These are phyloP conservation scores for Arachnomyces sp. DNA, from an alignment of 2,329 filamentous ascomycete species.

Conservation along the genomic window DNA sequence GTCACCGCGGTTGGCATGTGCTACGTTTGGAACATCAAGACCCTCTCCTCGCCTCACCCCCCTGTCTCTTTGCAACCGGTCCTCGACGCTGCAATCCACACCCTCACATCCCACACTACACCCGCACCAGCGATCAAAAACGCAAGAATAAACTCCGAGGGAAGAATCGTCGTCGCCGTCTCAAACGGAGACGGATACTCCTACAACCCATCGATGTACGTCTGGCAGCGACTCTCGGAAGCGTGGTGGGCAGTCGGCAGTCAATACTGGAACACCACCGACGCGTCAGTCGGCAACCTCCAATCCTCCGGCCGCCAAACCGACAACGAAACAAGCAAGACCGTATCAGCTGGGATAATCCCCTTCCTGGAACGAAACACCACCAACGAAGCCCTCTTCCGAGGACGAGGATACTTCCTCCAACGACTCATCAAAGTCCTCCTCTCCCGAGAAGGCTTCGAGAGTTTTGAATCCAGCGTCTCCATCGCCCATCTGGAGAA, in stretches of 20 bases:
- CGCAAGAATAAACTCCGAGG: constrained; percentile 80
- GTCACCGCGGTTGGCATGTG: constrained; percentile 83
- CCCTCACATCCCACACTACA: constrained; percentile 70
- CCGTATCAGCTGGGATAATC: constrained; percentile 82
- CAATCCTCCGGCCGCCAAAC: constrained; percentile 63
- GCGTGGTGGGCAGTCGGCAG: constrained; percentile 97
- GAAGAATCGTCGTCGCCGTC: constrained; percentile 78
- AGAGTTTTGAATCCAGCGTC: constrained; percentile 82
- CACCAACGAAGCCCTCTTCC: constrained; percentile 83
- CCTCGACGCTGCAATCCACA: constrained; percentile 75
- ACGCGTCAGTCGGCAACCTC: constrained; percentile 76
- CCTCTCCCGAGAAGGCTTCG: constrained; percentile 81
- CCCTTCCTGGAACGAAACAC: constrained; percentile 91
- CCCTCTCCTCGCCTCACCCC: constrained; percentile 75
- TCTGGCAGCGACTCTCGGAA: constrained; percentile 93
- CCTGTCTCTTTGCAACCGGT: constrained; percentile 83
- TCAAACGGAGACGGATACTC: constrained; percentile 92
- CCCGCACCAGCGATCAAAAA: constrained; percentile 79
- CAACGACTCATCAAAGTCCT: constrained; percentile 86
- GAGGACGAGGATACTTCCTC: constrained; percentile 83
- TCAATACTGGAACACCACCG: constrained; percentile 98
- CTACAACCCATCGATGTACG: constrained; percentile 77
- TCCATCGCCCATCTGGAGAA: constrained; percentile 95
- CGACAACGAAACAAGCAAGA: constrained; percentile 42
- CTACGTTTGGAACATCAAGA: constrained; percentile 88